Percentiles rank a stretch among this genome's conserved stretches.
Conservation (phyloP, 345 rosid genomes). For the Ricinus communis region DNA sequence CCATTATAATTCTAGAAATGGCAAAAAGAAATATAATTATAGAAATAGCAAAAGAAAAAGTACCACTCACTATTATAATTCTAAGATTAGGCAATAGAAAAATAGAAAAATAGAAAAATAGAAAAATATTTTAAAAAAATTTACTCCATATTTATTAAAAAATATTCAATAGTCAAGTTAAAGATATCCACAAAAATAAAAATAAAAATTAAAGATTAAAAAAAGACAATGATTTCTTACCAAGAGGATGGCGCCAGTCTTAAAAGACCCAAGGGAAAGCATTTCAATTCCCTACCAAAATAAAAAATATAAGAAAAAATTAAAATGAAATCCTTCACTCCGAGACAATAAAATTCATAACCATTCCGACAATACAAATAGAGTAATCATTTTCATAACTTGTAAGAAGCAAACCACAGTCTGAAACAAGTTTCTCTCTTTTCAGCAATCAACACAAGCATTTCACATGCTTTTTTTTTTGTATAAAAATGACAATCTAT, state of each 20-base stretch:
- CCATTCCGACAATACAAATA: background rate
- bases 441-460: no score
- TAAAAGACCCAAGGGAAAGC: constrained; percentile 97
- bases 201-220: background rate
- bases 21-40: no score
- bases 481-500: background rate
- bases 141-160: background rate
- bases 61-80: no score
- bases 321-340: background rate
- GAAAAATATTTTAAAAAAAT: background rate
- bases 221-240: no score
- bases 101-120: no score
- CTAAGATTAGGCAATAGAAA: no score
- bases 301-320: no score
- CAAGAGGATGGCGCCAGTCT: constrained; percentile 96
- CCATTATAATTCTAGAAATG: no score
- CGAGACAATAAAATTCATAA: background rate
- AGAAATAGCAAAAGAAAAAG: no score
- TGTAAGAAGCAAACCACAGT: background rate
- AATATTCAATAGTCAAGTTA: background rate
- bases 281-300: constrained; percentile 88
- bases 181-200: background rate
- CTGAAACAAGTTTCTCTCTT: no score
- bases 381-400: background rate
- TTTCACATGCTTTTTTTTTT: background rate